Base-by-base conservation (phyloP, 306 rosid species). In the Cucumis hystrix region DNA sequence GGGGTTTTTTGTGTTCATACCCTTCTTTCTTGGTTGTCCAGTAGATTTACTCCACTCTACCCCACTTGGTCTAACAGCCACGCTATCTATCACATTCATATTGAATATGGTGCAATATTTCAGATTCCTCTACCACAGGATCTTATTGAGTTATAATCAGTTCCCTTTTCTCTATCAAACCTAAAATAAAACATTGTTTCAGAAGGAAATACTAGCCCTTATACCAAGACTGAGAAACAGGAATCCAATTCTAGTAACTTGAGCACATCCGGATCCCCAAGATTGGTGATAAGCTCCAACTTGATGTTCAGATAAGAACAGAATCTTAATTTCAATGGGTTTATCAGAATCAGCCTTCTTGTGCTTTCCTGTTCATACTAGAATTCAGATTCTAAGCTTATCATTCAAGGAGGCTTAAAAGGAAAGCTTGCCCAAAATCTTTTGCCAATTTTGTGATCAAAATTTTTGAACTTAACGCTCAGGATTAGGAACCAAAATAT, bases 1-100 rank as follows among this genome's bases (percentile, higher is more conserved):
- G 85, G 87, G 85, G 83, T 67, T 84, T 55, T 60, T 63, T 83
- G 79, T 80, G 85, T 83, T 84, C 86, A 76, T 82, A 63, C 76
- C 76, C 79, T 74, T 51, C 45, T 83, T 79, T 85, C 84, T 78
- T 84, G 86, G 82, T 71, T 83, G 79, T 79, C 82, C 81, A 60
- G 77, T 58, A 84, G 83, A 80, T 79, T 82, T 77, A 83, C 84
- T 82, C 80, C 74, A 47, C 76, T 75, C 57, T 18, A 60, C 82
- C 82, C 87, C 90, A 82, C 90, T 64, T 73, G 86, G 52, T 74
- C 63, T 57, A 75, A 83, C 85, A 68, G 83, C 82, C 56, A 55
- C 33, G 40, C 63, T 80, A 80, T 81, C 82, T 41, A 56, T 68
- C 76, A 40, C 72, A 79, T 67, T 66, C 81, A 51, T 79, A 77